Percentiles rank a stretch among this genome's conserved stretches.
Evolutionary conservation across 2,329 filamentous ascomycete genomes (phyloP).

Genomic region (Madurella fahalii): DNA sequence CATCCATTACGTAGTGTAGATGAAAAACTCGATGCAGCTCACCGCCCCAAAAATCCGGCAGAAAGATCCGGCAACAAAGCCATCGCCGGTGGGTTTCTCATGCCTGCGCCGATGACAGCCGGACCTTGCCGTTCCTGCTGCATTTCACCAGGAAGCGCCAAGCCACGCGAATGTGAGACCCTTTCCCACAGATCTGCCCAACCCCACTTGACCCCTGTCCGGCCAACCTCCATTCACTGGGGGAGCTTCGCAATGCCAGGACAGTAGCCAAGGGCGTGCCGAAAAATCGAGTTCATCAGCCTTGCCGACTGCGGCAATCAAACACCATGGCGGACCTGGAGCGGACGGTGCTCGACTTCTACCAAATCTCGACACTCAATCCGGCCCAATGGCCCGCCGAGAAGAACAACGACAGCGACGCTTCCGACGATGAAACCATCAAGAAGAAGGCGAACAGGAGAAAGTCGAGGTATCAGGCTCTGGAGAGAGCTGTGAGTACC

Average conservation of each 20-base stretch:
- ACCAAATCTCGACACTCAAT: constrained; percentile 74
- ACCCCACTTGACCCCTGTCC: constrained; percentile 4
- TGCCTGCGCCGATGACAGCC: too few relatives aligned
- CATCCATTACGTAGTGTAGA: constrained; percentile 8
- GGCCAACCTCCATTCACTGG: neutral
- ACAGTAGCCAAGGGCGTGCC: neutral
- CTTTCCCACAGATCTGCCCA: neutral
- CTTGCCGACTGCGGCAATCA: neutral
- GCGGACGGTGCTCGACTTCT: constrained; percentile 78
- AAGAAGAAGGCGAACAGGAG: constrained; percentile 53
- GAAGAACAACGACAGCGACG: constrained; percentile 69
- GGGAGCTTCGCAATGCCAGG: neutral
- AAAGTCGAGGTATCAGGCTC: constrained; percentile 77
- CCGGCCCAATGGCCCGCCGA: constrained; percentile 84
- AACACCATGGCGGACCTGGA: constrained; percentile 64
- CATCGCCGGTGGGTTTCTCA: neutral
- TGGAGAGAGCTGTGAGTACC: constrained; percentile 71
- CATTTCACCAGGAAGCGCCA: neutral
- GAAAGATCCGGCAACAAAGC: neutral
- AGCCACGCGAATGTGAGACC: neutral
- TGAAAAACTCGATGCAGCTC: neutral
- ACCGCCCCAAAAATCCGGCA: constrained; percentile 9
- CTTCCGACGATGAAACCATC: constrained; percentile 54
- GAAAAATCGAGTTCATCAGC: neutral
- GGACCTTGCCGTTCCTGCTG: too few relatives aligned